Evolutionary conservation across 2,329 filamentous ascomycete species (phyloP).

Genomic region (Arachnopeziza araneosa): DNA sequence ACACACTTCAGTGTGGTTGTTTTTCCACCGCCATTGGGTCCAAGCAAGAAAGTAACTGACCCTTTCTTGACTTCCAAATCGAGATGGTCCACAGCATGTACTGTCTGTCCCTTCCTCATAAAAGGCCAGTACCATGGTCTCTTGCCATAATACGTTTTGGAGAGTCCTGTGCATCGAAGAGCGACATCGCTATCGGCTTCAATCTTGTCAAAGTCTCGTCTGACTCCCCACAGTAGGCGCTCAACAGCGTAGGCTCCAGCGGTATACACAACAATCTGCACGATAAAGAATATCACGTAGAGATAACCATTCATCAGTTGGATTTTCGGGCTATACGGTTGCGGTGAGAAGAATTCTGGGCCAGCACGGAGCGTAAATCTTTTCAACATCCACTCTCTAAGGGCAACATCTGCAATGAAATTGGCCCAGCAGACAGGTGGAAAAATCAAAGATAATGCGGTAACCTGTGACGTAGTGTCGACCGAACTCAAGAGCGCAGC

Average conservation of each 20-base stretch:
- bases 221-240: slow-evolving; percentile 48
- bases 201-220: slow-evolving; percentile 24
- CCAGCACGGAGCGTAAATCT: slow-evolving; percentile 47
- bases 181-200: slow-evolving; percentile 22
- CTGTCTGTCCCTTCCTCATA: slow-evolving; percentile 34
- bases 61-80: slow-evolving; percentile 51
- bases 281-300: slow-evolving; percentile 52
- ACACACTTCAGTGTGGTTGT: slow-evolving; percentile 61
- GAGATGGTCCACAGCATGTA: slow-evolving; percentile 53
- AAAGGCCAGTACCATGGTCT: slow-evolving; percentile 25
- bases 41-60: slow-evolving; percentile 58
- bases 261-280: slow-evolving; percentile 55
- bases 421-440: slow-evolving; percentile 21
- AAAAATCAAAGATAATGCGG: slow-evolving; percentile 15
- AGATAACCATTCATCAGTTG: slow-evolving; percentile 53
- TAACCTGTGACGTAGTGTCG: slow-evolving; percentile 4
- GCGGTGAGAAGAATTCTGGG: background rate
- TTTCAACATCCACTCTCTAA: slow-evolving; percentile 14
- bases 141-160: slow-evolving; percentile 22
- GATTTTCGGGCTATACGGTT: slow-evolving; percentile 34
- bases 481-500: slow-evolving; percentile 30
- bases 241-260: slow-evolving; percentile 54
- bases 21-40: slow-evolving; percentile 61
- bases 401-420: slow-evolving; percentile 21
- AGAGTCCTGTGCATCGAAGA: slow-evolving; percentile 19